phyloP scores from a whole-genome alignment of 2,329 filamentous ascomycete species.

The Thielaviopsis euricoi region DNA sequence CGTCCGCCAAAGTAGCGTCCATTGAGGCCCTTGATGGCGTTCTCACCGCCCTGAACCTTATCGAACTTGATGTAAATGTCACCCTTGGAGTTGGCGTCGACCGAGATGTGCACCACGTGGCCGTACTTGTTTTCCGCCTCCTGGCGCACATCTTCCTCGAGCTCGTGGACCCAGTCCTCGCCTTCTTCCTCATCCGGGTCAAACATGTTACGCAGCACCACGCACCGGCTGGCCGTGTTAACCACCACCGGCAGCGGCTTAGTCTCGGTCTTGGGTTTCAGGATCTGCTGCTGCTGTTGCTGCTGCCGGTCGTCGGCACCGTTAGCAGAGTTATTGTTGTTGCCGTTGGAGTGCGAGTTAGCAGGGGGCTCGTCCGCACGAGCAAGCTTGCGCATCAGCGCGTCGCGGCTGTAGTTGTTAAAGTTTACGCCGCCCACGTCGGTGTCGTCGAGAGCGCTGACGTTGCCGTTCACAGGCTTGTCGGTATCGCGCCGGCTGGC shows the following conservation, averaged over 20 bases:
- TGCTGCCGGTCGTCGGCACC: conserved; percentile 49
- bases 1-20: conserved; percentile 87
- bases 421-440: conserved; percentile 98
- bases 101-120: conserved; percentile 88
- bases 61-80: conserved; percentile 99
- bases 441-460: conserved; percentile 90
- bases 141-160: conserved; percentile 81
- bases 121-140: conserved; percentile 95
- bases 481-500: conserved; percentile 89
- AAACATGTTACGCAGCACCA: conserved; percentile 92
- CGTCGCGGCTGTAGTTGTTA: conserved; percentile 97
- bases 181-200: conserved; percentile 79
- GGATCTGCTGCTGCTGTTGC: conserved; percentile 35
- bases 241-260: conserved; percentile 72
- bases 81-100: conserved; percentile 84
- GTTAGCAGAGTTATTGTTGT: conserved; percentile 19
- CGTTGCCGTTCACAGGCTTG: conserved; percentile 48
- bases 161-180: conserved; percentile 77
- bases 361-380: conserved; percentile 70
- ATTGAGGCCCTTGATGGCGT: conserved; percentile 94
- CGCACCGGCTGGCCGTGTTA: conserved; percentile 83
- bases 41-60: conserved; percentile 84
- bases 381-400: conserved; percentile 96
- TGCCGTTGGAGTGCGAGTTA: not conserved
- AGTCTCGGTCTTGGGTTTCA: conserved; percentile 63